Conservation (phyloP, 306 rosid species). For the Castanea sativa region DNA sequence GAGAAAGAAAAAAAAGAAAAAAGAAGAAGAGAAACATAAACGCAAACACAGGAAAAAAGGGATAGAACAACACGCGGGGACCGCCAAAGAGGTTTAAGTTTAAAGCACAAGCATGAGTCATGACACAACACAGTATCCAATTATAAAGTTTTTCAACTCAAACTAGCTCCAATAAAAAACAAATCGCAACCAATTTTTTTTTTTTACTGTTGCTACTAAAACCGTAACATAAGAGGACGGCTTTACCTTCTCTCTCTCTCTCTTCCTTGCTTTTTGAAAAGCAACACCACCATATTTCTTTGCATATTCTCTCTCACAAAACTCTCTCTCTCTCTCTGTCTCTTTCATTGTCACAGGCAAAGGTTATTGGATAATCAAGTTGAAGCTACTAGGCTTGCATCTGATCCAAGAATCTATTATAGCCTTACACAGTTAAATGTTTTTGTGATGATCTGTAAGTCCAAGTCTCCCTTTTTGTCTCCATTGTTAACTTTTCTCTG, state of each 20-base stretch:
- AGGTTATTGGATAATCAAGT: constrained; percentile 32
- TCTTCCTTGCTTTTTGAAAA: constrained; percentile 43
- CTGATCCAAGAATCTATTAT: constrained; percentile 55
- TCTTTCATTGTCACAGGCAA: constrained; percentile 3
- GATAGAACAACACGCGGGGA: constrained; percentile 28
- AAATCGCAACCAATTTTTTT: too few species aligned
- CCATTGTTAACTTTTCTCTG: constrained; percentile 17
- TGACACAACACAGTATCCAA: constrained; percentile 14
- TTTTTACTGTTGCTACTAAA: not conserved
- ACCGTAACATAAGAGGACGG: constrained; percentile 10
- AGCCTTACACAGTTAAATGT: not conserved
- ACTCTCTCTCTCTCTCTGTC: constrained; percentile 5
- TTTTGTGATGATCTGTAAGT: constrained; percentile 62
- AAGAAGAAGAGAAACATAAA: not conserved
- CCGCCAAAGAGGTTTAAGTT: constrained; percentile 50
- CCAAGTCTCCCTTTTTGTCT: constrained; percentile 31
- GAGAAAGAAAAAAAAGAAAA: not conserved
- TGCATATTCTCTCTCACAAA: constrained; percentile 24
- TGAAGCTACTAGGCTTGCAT: constrained; percentile 26
- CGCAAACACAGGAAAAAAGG: not conserved
- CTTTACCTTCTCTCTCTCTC: constrained; percentile 8
- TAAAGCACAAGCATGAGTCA: constrained; percentile 33
- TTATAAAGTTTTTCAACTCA: not conserved
- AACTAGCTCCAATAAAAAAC: not conserved
- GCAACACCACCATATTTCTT: constrained; percentile 31